Percentiles rank a stretch among this genome's conserved stretches.
These are phyloP conservation scores for Pleurotus citrinopileatus DNA, from an alignment of 768 basidiomycete genomes.

Conservation along the genomic window DNA sequence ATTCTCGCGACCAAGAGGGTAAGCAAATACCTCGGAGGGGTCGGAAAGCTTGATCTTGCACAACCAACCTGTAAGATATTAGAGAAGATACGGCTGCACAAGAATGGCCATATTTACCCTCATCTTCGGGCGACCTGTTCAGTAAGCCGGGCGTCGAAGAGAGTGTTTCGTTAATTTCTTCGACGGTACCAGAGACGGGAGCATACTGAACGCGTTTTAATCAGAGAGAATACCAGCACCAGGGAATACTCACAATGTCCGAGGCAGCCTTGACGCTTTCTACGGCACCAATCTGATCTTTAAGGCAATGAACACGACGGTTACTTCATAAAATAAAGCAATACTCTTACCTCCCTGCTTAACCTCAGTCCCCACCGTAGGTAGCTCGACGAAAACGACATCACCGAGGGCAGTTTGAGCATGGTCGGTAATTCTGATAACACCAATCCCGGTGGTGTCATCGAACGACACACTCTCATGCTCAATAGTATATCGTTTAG, in stretches of 20 bases:
- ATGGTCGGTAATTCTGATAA: slow-evolving; percentile 85
- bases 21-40: slow-evolving; percentile 60
- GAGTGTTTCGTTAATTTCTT: slow-evolving; percentile 75
- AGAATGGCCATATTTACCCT: slow-evolving; percentile 51
- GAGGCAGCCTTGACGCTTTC: slow-evolving; percentile 97
- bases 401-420: slow-evolving; percentile 92
- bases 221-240: neutral
- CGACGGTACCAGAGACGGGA: slow-evolving; percentile 83
- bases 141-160: slow-evolving; percentile 70
- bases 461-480: slow-evolving; percentile 89
- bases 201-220: slow-evolving; percentile 60
- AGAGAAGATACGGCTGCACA: neutral
- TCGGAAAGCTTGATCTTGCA: slow-evolving; percentile 86
- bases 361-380: slow-evolving; percentile 58
- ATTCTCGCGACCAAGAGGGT: neutral
- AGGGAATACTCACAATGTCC: slow-evolving; percentile 66
- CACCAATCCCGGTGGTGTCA: slow-evolving; percentile 71
- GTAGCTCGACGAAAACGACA: slow-evolving; percentile 96
- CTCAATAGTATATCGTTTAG: slow-evolving; percentile 78
- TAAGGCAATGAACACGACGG: neutral
- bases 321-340: neutral
- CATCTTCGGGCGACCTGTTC: slow-evolving; percentile 82
- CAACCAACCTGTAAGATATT: slow-evolving; percentile 74
- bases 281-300: slow-evolving; percentile 87
- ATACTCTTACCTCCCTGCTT: slow-evolving; percentile 68